Evolutionary conservation across 352 stramenopile species (phyloP).

Genomic region (Globisporangium solare): DNA sequence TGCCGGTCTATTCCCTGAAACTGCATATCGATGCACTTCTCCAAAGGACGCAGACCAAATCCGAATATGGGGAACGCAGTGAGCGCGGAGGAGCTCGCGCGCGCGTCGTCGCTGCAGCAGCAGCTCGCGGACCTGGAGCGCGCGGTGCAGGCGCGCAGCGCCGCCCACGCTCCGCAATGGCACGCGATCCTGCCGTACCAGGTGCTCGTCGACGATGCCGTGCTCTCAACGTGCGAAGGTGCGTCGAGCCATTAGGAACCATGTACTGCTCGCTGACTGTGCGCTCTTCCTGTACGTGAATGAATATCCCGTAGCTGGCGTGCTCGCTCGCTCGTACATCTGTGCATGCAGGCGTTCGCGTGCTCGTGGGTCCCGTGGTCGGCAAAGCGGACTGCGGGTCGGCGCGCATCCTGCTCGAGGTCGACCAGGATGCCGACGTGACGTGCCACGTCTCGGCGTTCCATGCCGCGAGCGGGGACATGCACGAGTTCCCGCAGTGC

Average conservation of each 20-base stretch:
- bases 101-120: constrained; percentile 21
- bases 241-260: neutral
- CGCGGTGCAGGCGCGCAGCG: constrained; percentile 23
- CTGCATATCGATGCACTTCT: neutral
- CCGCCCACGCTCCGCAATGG: constrained; percentile 18
- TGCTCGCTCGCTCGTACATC: neutral
- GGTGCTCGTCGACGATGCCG: constrained; percentile 17
- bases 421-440: constrained; percentile 29
- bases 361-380: constrained; percentile 64
- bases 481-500: constrained; percentile 35
- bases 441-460: constrained; percentile 47
- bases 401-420: constrained; percentile 64
- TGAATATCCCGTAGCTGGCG: neutral
- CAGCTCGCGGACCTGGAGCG: constrained; percentile 49
- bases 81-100: constrained; percentile 30
- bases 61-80: constrained; percentile 40
- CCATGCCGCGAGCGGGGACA: constrained; percentile 32
- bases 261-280: neutral
- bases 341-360: constrained; percentile 30
- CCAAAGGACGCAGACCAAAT: neutral
- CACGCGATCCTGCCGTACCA: constrained; percentile 23
- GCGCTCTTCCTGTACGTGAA: neutral
- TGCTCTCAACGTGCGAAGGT: constrained; percentile 14
- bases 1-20: too few relatives aligned
- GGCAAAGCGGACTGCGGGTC: constrained; percentile 47